Evolutionary conservation across 2,329 filamentous ascomycete genomes (phyloP).

Genomic region (Thyridium curvatum): DNA sequence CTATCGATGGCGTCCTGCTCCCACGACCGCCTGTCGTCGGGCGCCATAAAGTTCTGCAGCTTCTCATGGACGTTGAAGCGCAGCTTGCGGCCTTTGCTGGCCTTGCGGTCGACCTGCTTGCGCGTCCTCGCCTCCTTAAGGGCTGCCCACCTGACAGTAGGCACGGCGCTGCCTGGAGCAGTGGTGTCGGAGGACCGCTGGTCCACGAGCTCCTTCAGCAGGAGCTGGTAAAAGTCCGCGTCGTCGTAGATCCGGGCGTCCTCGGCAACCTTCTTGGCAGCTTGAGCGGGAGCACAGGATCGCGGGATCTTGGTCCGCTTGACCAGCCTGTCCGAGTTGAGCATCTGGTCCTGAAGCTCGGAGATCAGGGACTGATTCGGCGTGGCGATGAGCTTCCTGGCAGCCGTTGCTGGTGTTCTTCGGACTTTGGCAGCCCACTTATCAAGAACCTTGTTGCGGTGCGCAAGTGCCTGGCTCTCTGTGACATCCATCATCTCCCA

Average conservation of each 20-base stretch:
- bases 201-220: constrained; percentile 89
- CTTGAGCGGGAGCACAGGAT: constrained; percentile 70
- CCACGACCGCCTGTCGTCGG: constrained; percentile 77
- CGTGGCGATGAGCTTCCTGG: constrained; percentile 46
- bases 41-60: constrained; percentile 95
- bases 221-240: constrained; percentile 86
- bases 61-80: constrained; percentile 95
- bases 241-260: constrained; percentile 77
- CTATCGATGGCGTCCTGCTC: constrained; percentile 71
- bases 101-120: constrained; percentile 84
- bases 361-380: constrained; percentile 58
- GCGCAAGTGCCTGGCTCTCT: constrained; percentile 52
- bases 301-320: constrained; percentile 65
- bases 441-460: constrained; percentile 68
- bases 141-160: constrained; percentile 58
- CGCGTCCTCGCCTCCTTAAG: constrained; percentile 73
- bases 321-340: constrained; percentile 59
- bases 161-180: constrained; percentile 35
- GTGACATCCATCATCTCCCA: constrained; percentile 66
- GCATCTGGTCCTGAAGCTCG: constrained; percentile 62
- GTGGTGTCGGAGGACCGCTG: constrained; percentile 69
- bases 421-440: constrained; percentile 84
- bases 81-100: constrained; percentile 91
- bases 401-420: constrained; percentile 21
- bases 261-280: constrained; percentile 47